Conservation (phyloP, 495 filamentous ascomycete genomes). For the Aspergillus biplanus region DNA sequence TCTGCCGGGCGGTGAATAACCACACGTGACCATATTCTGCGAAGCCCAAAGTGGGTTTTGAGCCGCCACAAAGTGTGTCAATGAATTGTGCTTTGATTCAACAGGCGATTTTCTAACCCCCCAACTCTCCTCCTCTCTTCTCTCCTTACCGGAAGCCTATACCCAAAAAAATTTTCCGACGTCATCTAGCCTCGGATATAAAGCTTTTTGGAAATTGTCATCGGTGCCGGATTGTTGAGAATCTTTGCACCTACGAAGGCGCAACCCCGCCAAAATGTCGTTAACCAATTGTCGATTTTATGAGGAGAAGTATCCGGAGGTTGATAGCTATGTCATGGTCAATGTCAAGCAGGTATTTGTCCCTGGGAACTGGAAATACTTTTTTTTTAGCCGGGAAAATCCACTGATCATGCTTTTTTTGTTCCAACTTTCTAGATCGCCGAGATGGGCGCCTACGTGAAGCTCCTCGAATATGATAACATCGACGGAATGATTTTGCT, state of each 20-base stretch:
- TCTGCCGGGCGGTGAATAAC: slow-evolving; percentile 34
- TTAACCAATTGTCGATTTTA: slow-evolving; percentile 99
- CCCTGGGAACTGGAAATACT: background rate
- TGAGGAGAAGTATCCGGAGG: slow-evolving; percentile 97
- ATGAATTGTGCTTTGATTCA: slow-evolving; percentile 38
- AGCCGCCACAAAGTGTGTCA: slow-evolving; percentile 51
- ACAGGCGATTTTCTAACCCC: slow-evolving; percentile 11
- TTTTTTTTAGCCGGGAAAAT: background rate
- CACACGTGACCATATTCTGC: slow-evolving; percentile 31
- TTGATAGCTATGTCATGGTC: slow-evolving; percentile 99
- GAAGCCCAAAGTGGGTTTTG: slow-evolving; percentile 49
- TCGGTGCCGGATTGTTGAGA: slow-evolving; percentile 14
- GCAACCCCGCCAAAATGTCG: slow-evolving; percentile 75
- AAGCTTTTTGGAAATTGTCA: slow-evolving; percentile 16
- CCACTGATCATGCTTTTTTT: slow-evolving; percentile 24
- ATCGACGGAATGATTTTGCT: slow-evolving; percentile 99
- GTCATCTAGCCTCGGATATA: slow-evolving; percentile 24
- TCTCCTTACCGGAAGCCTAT: slow-evolving; percentile 12
- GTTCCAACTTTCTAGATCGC: slow-evolving; percentile 68
- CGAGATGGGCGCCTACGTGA: slow-evolving; percentile 99
- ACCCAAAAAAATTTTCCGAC: slow-evolving; percentile 8
- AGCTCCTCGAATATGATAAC: slow-evolving; percentile 98
- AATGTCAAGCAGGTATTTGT: slow-evolving; percentile 85
- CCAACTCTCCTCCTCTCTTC: slow-evolving; percentile 16
- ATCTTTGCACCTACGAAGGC: slow-evolving; percentile 37